phyloP scores from a whole-genome alignment of 257 asterid species.

The Perilla frutescens region DNA sequence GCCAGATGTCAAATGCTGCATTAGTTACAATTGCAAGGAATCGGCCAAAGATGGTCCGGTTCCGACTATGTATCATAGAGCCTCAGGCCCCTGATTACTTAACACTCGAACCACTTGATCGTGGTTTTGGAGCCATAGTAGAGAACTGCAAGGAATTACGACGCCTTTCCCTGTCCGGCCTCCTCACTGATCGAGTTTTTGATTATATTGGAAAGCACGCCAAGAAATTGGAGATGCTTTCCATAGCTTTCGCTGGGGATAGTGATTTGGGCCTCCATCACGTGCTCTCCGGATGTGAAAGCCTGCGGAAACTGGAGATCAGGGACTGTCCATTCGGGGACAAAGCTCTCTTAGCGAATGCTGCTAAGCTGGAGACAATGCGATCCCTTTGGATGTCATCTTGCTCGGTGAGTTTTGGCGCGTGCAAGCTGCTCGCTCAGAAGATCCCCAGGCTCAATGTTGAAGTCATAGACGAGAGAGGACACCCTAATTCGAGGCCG shows the following conservation, averaged over 20 bases:
- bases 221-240: constrained; percentile 85
- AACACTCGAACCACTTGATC: constrained; percentile 72
- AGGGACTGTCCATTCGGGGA: constrained; percentile 94
- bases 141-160: constrained; percentile 74
- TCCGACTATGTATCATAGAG: constrained; percentile 78
- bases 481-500: constrained; percentile 66
- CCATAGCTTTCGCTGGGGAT: constrained; percentile 88
- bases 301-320: constrained; percentile 82
- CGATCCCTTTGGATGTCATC: constrained; percentile 99
- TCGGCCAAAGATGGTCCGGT: constrained; percentile 70
- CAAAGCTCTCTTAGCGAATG: constrained; percentile 86
- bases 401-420: constrained; percentile 85
- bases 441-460: constrained; percentile 81
- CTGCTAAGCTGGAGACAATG: constrained; percentile 91
- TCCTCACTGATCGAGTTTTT: constrained; percentile 76
- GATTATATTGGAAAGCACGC: constrained; percentile 75
- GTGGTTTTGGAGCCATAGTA: constrained; percentile 88
- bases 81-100: constrained; percentile 71
- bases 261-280: constrained; percentile 86
- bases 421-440: constrained; percentile 78
- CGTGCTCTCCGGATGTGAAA: constrained; percentile 81
- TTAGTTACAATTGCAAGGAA: constrained; percentile 69
- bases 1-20: constrained; percentile 88
- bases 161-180: constrained; percentile 80
- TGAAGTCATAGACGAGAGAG: constrained; percentile 90